Percentiles rank a stretch among this genome's conserved stretches.
phyloP scores from a whole-genome alignment of 257 asterid genomes.

The Echium plantagineum region DNA sequence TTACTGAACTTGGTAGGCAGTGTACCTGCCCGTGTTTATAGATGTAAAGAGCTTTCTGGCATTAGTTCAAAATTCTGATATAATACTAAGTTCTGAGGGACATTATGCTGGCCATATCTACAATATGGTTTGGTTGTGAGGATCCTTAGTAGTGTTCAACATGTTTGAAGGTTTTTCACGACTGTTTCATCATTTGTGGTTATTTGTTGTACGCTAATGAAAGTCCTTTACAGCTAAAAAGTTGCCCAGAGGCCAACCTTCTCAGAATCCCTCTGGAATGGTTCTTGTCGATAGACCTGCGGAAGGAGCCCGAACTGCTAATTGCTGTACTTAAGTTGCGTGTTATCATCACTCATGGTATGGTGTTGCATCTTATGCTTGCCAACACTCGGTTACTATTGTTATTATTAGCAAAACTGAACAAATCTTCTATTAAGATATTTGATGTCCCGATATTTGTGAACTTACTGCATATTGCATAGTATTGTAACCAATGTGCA shows the following conservation, averaged over 20 bases:
- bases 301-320: slow-evolving; percentile 46
- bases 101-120: not conserved
- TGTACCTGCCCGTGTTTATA: not conserved
- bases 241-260: slow-evolving; percentile 58
- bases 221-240: slow-evolving; percentile 37
- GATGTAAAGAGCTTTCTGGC: not conserved
- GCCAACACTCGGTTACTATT: not conserved
- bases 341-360: not conserved
- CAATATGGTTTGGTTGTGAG: not conserved
- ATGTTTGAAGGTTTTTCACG: not conserved
- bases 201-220: not conserved
- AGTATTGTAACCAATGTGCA: too few species aligned
- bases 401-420: not conserved
- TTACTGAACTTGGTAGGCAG: not conserved
- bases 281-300: slow-evolving; percentile 63
- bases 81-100: not conserved
- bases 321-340: slow-evolving; percentile 41
- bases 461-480: too few species aligned
- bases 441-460: not conserved
- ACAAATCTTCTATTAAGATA: not conserved
- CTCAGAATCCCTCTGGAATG: slow-evolving; percentile 67
- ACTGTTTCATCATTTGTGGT: not conserved
- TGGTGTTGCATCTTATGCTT: not conserved
- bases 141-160: not conserved
- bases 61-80: not conserved